These are phyloP conservation scores for Hysterium pulicare DNA, from an alignment of 2,329 filamentous ascomycete species.

Conservation along the genomic window DNA sequence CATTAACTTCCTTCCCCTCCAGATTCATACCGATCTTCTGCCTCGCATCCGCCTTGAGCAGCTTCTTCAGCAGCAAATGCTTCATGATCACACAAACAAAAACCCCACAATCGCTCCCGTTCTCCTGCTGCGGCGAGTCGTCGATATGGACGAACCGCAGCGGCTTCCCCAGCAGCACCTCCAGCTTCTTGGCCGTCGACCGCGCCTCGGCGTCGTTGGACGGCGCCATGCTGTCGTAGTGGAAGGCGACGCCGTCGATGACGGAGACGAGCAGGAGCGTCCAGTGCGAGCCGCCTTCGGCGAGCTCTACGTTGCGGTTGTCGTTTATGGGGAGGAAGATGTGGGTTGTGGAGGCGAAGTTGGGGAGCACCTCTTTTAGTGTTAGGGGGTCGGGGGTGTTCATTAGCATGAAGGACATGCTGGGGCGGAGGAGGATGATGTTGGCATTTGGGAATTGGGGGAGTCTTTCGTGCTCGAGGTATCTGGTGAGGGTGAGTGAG, in stretches of 20 bases:
- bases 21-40: slow-evolving; percentile 95
- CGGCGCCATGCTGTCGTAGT: slow-evolving; percentile 84
- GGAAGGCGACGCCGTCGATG: slow-evolving; percentile 87
- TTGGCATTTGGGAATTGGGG: slow-evolving; percentile 74
- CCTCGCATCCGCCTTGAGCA: slow-evolving; percentile 73
- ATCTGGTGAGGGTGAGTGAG: slow-evolving; percentile 45
- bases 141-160: slow-evolving; percentile 76
- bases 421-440: slow-evolving; percentile 86
- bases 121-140: slow-evolving; percentile 87
- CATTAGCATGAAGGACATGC: slow-evolving; percentile 89
- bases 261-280: slow-evolving; percentile 85
- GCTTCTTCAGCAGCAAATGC: slow-evolving; percentile 79
- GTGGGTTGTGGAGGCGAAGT: slow-evolving; percentile 79
- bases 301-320: slow-evolving; percentile 69
- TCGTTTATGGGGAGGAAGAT: slow-evolving; percentile 97
- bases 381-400: slow-evolving; percentile 60
- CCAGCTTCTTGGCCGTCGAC: slow-evolving; percentile 66
- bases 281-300: slow-evolving; percentile 95
- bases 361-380: slow-evolving; percentile 67
- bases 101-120: slow-evolving; percentile 89
- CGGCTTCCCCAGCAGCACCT: slow-evolving; percentile 61
- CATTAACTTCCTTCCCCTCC: slow-evolving; percentile 79
- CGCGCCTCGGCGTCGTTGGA: slow-evolving; percentile 73
- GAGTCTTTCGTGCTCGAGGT: slow-evolving; percentile 86
- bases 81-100: slow-evolving; percentile 96